phyloP scores from a whole-genome alignment of 768 basidiomycete species.

The Filobasidium wieringae region DNA sequence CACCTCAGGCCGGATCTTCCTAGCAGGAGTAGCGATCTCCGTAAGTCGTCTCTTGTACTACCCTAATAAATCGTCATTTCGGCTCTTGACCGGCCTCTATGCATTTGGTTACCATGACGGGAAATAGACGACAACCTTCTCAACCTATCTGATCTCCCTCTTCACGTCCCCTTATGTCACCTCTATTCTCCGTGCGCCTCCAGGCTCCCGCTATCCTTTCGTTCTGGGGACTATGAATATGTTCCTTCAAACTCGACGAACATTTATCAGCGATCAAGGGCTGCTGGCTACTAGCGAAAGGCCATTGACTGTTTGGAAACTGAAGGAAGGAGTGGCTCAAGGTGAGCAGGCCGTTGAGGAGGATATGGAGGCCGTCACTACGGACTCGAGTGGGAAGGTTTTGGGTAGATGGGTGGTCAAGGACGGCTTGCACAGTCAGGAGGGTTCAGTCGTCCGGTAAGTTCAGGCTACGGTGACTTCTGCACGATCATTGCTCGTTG shows the following conservation, averaged over 20 bases:
- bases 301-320: constrained; percentile 16
- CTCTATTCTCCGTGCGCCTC: constrained; percentile 23
- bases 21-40: constrained; percentile 68
- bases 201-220: constrained; percentile 45
- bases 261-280: constrained; percentile 64
- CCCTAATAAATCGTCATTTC: constrained; percentile 39
- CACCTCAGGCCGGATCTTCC: constrained; percentile 51
- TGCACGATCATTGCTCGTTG: not conserved
- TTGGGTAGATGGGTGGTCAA: constrained; percentile 9
- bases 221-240: constrained; percentile 56
- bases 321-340: constrained; percentile 4
- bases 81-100: not conserved
- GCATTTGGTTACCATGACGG: not conserved
- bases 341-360: constrained; percentile 42
- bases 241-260: constrained; percentile 53
- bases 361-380: constrained; percentile 70
- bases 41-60: constrained; percentile 51
- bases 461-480: constrained; percentile 21
- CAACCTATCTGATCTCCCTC: constrained; percentile 45
- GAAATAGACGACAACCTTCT: constrained; percentile 42
- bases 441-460: constrained; percentile 59
- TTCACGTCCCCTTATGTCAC: constrained; percentile 17
- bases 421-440: constrained; percentile 43
- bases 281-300: constrained; percentile 44
- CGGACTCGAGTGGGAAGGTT: constrained; percentile 45